These are phyloP conservation scores for Lecanosticta acicola DNA, from an alignment of 2,329 filamentous ascomycete species.

Conservation along the genomic window DNA sequence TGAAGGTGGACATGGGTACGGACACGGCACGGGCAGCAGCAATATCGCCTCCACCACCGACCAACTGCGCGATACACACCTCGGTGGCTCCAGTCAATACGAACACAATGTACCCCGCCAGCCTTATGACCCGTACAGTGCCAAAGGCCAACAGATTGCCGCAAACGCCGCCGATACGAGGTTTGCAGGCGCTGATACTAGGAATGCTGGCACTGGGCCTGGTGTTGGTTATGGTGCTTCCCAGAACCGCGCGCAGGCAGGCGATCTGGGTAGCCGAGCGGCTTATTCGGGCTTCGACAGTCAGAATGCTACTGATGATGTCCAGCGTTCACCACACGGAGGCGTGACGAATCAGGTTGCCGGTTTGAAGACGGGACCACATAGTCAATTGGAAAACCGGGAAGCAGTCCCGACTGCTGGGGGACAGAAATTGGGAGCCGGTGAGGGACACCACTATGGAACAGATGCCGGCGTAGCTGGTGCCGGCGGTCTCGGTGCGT, in stretches of 20 bases:
- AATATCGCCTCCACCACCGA: neutral
- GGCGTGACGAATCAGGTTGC: constrained; percentile 5
- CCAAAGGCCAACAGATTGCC: constrained; percentile 12
- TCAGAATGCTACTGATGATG: too few relatives aligned
- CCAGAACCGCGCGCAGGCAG: constrained; percentile 3
- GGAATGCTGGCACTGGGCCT: constrained; percentile 27
- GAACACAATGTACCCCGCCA: constrained; percentile 3
- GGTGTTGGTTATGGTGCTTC: constrained; percentile 16
- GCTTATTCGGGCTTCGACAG: too few relatives aligned
- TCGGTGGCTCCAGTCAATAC: neutral
- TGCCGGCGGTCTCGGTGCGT: neutral
- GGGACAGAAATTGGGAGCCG: constrained; percentile 17
- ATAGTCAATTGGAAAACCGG: constrained; percentile 17
- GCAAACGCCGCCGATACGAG: constrained; percentile 7
- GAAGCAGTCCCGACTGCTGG: constrained; percentile 24
- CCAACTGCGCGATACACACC: constrained; percentile 1
- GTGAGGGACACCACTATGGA: neutral
- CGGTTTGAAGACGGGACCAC: constrained; percentile 3
- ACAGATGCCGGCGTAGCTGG: neutral
- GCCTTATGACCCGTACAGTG: constrained; percentile 14
- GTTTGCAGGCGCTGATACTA: constrained; percentile 21
- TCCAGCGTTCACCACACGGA: constrained; percentile 3
- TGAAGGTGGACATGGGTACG: too few relatives aligned
- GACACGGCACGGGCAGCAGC: too few relatives aligned
- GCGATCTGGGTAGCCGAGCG: constrained; percentile 6